Base-by-base conservation (phyloP, 2,329 filamentous ascomycete genomes). In the Alternaria dauci region DNA sequence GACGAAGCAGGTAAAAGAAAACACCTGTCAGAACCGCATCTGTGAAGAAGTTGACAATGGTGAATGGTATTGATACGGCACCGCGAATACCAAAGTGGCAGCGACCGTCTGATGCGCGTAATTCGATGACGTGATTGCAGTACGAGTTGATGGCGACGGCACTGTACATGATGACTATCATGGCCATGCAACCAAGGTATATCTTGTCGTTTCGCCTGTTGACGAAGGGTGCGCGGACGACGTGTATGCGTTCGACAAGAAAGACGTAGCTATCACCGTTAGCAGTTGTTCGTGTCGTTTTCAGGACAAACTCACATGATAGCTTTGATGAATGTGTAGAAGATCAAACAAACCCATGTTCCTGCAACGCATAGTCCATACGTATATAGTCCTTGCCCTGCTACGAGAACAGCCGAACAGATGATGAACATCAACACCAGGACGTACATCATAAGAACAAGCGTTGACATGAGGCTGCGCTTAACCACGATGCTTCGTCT, bases 231-330 rank as follows among this genome's bases (percentile, higher is more conserved):
- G 71, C 64, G 14, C 77, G 71, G 23, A 80, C 71, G 8, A 76
- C 69, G 48, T 80, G 78, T 28, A 76, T 71, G 16, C 79, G 74
- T 59, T 81, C 79, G 28, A 79, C 71, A 6, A 81, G 68, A 61
- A 79, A 80, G 12, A 77, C 58, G 46, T 80, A 79, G 26, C 71
- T 70, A 20, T 43, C 26, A 52, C 25, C n/a, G 18, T 26, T 30
- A 16, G 23, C 2, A 16, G 43, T 23, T 16, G 0, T 4, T 25
- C 16, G n/a, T 23, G n/a, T 4, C n/a, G 5, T 28, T 11, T 3
- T 34, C 26, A 6, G 30, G 32, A 2, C 28, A 26, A 8, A 43
- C 59, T 54, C 36, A 69, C 50, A 78, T 69, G 25, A 68, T 44
- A 18, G 68, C 59, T 53, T 81, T 80, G 54, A 65, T 70, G 11